Base-by-base conservation (phyloP, 345 rosid species). In the Rhizophora mangle region DNA sequence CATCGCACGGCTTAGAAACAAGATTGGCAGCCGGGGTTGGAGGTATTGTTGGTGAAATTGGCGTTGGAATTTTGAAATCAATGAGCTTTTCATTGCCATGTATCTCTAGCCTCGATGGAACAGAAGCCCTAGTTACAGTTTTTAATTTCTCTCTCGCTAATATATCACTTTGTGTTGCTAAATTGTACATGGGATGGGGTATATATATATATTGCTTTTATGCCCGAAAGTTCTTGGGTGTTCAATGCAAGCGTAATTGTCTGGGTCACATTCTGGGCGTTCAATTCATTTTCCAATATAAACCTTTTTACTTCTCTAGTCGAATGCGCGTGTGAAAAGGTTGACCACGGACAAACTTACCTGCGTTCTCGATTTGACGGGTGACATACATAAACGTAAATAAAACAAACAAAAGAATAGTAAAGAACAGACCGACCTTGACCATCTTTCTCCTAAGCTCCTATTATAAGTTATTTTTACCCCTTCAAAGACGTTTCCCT, bases 1-100 rank as follows among this genome's bases (percentile, higher is more conserved):
- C 91, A 30, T 89, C 88, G 16, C 80, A 81, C 1, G 77, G 79
- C 58, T 69, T 68, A 1, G 54, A 9, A 19, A 60, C 64, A 0
- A 72, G 74, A 49, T 68, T 67, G 6, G 54, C 62, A 68, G 26
- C 51, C 32, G 74, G 70, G 61, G 26, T 43, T 27, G 70, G 31
- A 16, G 63, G 39, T 34, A 26, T 34, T 27, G 70, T 26, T n/a
- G 62, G 15, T 58, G 31, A 31, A 68, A 20, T 27, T 58, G 77
- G 63, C 72, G 74, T 6, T 65, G 72, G 60, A 78, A 47, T 24
- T 51, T 47, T 39, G 32, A 43, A 36, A 68, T 21, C 5, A 79
- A 29, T 19, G 77, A 43, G 19, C 78, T 73, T 63, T 75, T 47
- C 84, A 81, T 81, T 58, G 62, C 43, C 61, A 2, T 16, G 24